Evolutionary conservation across 345 rosid species (phyloP).

Genomic region (Populus pruinosa): DNA sequence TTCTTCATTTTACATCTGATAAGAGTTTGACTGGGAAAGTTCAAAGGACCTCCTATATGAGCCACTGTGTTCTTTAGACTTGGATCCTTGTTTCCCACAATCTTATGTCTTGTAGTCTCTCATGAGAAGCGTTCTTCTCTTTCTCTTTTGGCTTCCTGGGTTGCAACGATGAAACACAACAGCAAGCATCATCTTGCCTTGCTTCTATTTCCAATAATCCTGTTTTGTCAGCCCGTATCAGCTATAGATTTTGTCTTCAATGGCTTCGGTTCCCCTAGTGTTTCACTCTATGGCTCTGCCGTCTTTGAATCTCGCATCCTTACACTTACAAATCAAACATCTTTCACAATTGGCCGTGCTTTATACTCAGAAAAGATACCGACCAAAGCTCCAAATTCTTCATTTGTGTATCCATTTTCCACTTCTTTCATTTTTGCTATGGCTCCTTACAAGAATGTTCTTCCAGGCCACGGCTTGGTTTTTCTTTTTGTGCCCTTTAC

Average conservation of each 20-base stretch:
- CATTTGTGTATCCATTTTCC: constrained; percentile 46
- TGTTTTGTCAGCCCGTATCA: constrained; percentile 19
- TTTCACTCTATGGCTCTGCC: constrained; percentile 45
- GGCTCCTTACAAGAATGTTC: constrained; percentile 44
- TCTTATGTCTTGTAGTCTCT: background rate
- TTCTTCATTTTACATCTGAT: no score
- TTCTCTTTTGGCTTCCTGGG: background rate
- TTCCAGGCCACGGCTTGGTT: constrained; percentile 65
- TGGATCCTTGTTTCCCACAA: background rate
- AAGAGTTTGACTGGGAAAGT: background rate
- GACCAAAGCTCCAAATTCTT: constrained; percentile 32
- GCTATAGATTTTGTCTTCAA: constrained; percentile 63
- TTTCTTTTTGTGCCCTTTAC: constrained; percentile 50
- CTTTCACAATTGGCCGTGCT: constrained; percentile 55
- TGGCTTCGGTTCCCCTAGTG: constrained; percentile 47
- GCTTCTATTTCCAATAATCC: background rate
- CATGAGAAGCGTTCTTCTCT: constrained; percentile 7
- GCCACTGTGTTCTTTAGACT: background rate
- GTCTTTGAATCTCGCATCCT: constrained; percentile 47
- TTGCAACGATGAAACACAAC: constrained; percentile 23
- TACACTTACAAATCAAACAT: constrained; percentile 53
- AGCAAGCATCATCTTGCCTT: background rate
- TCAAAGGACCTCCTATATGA: background rate
- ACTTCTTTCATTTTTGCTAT: constrained; percentile 73
- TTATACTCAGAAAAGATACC: constrained; percentile 50